A percentile compares a stretch with the other conserved stretches of the same genome.
Conservation (phyloP, 257 asterid genomes). For the Solanum sejunctum region DNA sequence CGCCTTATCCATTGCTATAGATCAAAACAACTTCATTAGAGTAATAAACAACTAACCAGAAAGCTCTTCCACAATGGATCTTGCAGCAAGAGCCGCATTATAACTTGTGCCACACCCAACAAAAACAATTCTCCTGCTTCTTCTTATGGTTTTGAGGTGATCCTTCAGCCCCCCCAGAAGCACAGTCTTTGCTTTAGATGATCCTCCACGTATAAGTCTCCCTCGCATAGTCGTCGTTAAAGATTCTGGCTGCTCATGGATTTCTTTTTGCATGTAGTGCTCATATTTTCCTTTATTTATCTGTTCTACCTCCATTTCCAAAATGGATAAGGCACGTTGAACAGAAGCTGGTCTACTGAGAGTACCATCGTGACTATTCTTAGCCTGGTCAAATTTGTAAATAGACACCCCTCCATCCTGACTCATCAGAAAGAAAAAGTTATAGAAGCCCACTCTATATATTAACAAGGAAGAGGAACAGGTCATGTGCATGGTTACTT, state of each 20-base stretch:
- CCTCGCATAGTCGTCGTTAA: conserved; percentile 95
- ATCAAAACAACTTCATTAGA: not conserved
- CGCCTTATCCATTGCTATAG: not conserved
- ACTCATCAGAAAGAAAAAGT: conserved; percentile 5
- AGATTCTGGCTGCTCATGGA: conserved; percentile 96
- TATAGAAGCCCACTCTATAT: not conserved
- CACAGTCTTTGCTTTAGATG: conserved; percentile 76
- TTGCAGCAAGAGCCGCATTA: conserved; percentile 93
- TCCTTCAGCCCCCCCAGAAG: conserved; percentile 96
- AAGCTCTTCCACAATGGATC: conserved; percentile 92
- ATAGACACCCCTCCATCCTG: conserved; percentile 91
- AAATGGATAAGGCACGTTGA: conserved; percentile 85
- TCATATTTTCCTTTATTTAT: conserved; percentile 90
- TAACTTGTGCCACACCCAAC: conserved; percentile 98
- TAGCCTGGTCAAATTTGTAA: conserved; percentile 61
- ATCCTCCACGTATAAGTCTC: conserved; percentile 89
- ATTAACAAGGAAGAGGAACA: not conserved
- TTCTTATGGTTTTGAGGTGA: conserved; percentile 81
- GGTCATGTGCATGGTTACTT: not conserved
- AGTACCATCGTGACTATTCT: conserved; percentile 38
- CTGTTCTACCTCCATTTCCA: conserved; percentile 97
- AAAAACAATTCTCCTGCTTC: conserved; percentile 93
- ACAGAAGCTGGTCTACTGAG: conserved; percentile 71
- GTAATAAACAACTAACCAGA: conserved; percentile 42
- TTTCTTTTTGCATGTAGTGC: conserved; percentile 98